Percentiles rank a stretch among this genome's conserved stretches.
Evolutionary conservation across 2,329 filamentous ascomycete species (phyloP).

Genomic region (Xylaria sp.): DNA sequence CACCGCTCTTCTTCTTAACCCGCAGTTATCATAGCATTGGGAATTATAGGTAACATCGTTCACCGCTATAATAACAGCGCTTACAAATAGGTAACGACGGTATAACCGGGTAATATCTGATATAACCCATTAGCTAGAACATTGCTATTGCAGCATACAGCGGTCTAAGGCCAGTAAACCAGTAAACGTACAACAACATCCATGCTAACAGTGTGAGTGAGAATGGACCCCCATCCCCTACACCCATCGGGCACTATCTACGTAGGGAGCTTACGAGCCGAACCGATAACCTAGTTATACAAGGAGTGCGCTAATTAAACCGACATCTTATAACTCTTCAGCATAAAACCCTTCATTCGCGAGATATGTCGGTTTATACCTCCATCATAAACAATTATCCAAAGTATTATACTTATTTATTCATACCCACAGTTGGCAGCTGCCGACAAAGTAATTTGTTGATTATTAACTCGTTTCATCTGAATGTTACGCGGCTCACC

Average conservation of each 20-base stretch:
- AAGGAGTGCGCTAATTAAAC: background rate
- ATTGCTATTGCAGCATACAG: background rate
- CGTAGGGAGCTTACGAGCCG: background rate
- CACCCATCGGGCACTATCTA: background rate
- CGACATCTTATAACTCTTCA: background rate
- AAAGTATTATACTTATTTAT: too few relatives aligned
- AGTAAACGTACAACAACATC: background rate
- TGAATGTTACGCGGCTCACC: too few relatives aligned
- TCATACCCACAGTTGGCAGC: background rate
- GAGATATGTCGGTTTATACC: too few relatives aligned
- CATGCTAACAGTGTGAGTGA: background rate
- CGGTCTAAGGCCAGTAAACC: background rate
- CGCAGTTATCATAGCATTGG: background rate
- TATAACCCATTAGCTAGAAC: background rate
- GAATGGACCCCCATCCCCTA: background rate
- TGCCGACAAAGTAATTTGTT: background rate
- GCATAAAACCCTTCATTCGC: too few relatives aligned
- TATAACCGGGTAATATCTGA: constrained; percentile 1
- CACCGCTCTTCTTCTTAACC: background rate
- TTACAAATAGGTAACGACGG: background rate
- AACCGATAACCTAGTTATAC: background rate
- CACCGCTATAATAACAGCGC: background rate
- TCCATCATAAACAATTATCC: too few relatives aligned
- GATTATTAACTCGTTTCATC: background rate
- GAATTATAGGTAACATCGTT: background rate